These are phyloP conservation scores for Lycium ferocissimum DNA, from an alignment of 257 asterid genomes.

Conservation along the genomic window DNA sequence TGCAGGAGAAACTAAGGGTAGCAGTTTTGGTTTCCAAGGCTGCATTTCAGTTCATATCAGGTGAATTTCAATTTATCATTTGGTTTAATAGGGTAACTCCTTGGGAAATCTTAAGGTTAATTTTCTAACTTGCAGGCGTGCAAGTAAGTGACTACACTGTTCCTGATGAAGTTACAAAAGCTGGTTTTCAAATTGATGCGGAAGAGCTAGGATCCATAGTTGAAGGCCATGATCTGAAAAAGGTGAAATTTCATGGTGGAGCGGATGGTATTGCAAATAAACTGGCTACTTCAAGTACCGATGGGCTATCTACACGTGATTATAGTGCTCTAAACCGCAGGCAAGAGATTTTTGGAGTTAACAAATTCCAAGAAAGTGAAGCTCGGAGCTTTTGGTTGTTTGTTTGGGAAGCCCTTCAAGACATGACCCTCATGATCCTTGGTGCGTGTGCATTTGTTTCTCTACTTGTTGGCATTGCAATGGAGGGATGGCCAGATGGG, in stretches of 20 bases:
- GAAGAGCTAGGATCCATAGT: constrained; percentile 82
- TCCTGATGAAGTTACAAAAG: constrained; percentile 69
- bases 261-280: constrained; percentile 59
- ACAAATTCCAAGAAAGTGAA: constrained; percentile 63
- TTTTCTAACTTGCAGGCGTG: constrained; percentile 52
- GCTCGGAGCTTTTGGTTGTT: constrained; percentile 73
- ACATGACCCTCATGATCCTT: constrained; percentile 91
- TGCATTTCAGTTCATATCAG: constrained; percentile 77
- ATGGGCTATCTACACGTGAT: constrained; percentile 58
- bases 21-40: constrained; percentile 93
- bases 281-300: constrained; percentile 58
- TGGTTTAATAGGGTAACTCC: constrained; percentile 6
- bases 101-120: constrained; percentile 4
- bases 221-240: constrained; percentile 73
- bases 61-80: constrained; percentile 41
- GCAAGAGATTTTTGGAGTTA: constrained; percentile 66
- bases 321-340: constrained; percentile 53
- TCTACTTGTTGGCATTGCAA: constrained; percentile 77
- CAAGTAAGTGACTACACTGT: constrained; percentile 61
- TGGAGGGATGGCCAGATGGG: constrained; percentile 93
- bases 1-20: constrained; percentile 80
- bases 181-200: constrained; percentile 77
- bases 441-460: constrained; percentile 83
- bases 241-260: constrained; percentile 74
- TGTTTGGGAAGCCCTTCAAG: constrained; percentile 91